Base-by-base conservation (phyloP, 2,329 filamentous ascomycete species). In the Trichoderma pleuroti region DNA sequence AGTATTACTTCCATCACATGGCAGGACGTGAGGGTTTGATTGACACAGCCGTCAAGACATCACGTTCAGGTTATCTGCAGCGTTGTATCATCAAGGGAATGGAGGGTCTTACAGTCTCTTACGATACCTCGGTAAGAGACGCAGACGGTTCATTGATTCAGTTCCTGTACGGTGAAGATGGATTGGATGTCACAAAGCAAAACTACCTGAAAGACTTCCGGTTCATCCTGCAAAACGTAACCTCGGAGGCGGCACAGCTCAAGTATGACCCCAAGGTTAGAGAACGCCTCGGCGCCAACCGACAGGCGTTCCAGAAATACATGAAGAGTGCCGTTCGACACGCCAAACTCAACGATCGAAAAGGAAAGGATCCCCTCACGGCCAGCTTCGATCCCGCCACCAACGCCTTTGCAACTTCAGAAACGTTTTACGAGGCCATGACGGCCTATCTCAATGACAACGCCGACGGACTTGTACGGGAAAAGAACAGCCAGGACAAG, bases 1-100 rank as follows among this genome's bases (percentile, higher is more conserved):
- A 99, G 80, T 99, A 98, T 81, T 99, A 95, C 81, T 99, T 99
- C 85, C 96, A 99, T 87, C 94, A 97, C 81, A 99, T 99, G 97
- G 96, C 95, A 78, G 97, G 97, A 76, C 90, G 96, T 83, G 97
- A 99, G 86, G 96, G 96, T 85, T 85, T 99, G 74, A 99, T 99
- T 78, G 96, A 99, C 87, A 99, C 96, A 24, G 96, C 96, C 74
- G 96, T 99, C 80, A 99, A 99, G 84, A 99, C 96, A 1, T 97
- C 95, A 11, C 91, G 96, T 78, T 98, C 96, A 32, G 97, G 96
- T 72, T 99, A 99, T 79, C 85, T 99, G 65, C 96, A 99, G 80
- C 88, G 97, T 78, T 99, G 96, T 86, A 87, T 99, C 73, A 97
- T 99, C 84, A 99, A 99, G 84, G 96, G 96, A 72, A 97, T 99